Evolutionary conservation across 176 grass and related monocot species (phyloP).

Genomic region (Otatea glauca): DNA sequence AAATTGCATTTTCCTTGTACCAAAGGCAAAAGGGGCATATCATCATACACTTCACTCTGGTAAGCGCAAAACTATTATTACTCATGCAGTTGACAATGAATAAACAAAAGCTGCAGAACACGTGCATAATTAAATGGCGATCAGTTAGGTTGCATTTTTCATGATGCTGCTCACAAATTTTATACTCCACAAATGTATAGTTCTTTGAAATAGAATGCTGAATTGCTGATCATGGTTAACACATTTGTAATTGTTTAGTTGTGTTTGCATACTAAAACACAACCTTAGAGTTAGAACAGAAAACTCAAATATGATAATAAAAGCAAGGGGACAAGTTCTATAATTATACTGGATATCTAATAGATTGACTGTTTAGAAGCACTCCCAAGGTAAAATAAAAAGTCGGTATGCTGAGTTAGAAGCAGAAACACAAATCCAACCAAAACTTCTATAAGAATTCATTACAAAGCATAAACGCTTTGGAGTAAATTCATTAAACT

Average conservation of each 20-base stretch:
- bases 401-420: background rate
- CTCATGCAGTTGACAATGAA: background rate
- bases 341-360: background rate
- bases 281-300: background rate
- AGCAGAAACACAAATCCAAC: conserved; percentile 12
- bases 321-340: background rate
- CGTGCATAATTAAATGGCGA: background rate
- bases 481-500: background rate
- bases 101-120: conserved; percentile 8
- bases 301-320: conserved; percentile 4
- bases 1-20: background rate
- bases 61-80: conserved; percentile 5
- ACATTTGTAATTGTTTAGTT: background rate
- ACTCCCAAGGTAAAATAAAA: conserved; percentile 34
- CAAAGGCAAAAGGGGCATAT: background rate
- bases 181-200: background rate
- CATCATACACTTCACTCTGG: conserved; percentile 1
- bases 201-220: conserved; percentile 12
- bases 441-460: background rate
- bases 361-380: background rate
- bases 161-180: background rate
- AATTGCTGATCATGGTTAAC: background rate
- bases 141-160: conserved; percentile 18
- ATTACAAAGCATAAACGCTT: background rate
- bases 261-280: background rate